phyloP scores from a whole-genome alignment of 352 stramenopile species.

The Nothophytophthora sp. region DNA sequence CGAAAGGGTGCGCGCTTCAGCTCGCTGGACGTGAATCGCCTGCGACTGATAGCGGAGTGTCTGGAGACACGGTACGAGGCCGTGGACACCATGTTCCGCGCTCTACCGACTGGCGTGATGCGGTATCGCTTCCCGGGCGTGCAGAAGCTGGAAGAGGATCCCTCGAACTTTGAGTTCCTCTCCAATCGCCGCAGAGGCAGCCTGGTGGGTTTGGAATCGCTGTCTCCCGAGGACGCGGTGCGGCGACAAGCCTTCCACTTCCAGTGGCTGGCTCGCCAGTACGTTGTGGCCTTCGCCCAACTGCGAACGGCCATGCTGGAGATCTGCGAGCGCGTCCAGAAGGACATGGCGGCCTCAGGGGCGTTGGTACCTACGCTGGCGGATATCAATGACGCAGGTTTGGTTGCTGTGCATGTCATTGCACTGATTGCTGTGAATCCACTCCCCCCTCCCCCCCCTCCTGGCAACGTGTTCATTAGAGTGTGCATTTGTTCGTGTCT shows the following conservation, averaged over 20 bases:
- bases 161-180: constrained; percentile 41
- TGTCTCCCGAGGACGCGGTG: constrained; percentile 27
- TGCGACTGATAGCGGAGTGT: constrained; percentile 50
- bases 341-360: constrained; percentile 31
- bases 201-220: constrained; percentile 23
- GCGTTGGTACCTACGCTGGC: constrained; percentile 32
- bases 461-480: constrained; percentile 14
- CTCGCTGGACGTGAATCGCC: constrained; percentile 62
- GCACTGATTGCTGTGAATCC: no score
- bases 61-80: constrained; percentile 53
- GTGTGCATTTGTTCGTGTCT: constrained; percentile 22
- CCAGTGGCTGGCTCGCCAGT: constrained; percentile 70
- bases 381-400: constrained; percentile 66
- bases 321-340: constrained; percentile 54
- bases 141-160: constrained; percentile 66
- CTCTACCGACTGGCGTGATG: constrained; percentile 58
- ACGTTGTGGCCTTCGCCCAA: constrained; percentile 58
- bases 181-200: constrained; percentile 25
- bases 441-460: no score
- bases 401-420: neutral
- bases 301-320: constrained; percentile 49
- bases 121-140: constrained; percentile 59
- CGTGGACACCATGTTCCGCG: constrained; percentile 54
- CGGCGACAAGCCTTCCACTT: constrained; percentile 64
- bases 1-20: constrained; percentile 82